Base-by-base conservation (phyloP, 352 stramenopile genomes). In the Globisporangium megalacanthum region DNA sequence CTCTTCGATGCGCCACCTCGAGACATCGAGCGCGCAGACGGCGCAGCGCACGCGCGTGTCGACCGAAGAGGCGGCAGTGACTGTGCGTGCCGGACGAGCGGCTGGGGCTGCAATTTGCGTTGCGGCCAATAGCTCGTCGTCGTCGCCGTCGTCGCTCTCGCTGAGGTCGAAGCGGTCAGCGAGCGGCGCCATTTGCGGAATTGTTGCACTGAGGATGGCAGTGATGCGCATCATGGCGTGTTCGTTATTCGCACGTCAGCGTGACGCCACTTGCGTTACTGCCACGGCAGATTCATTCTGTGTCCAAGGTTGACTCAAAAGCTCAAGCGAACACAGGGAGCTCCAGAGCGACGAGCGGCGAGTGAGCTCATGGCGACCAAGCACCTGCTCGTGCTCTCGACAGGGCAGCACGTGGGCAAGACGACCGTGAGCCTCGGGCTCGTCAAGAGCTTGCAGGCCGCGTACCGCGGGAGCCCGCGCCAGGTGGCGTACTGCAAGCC, bases 361-460 rank as follows among this genome's bases (percentile, higher is more conserved):
- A 39, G 41, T 41, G 49, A 20, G 8, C 44, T 33, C 48, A 86
- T 88, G 71, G 58, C 58, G 58, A 73, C 66, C n/a, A 83, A 83
- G 66, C 84, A 94, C 54, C 66, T 94, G 46, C 83, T 94, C 54
- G 72, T 94, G 50, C 73, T 94, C 42, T 94, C 85, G 10, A 98
- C 95, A 15, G 86, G 92, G 33, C 96, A 99, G 67, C 97, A 99
- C 66, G 96, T 99, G 56, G 97, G 97, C 54, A 99, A 99, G 77
- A 99, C 96, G 33, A 98, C 94, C 17, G 85, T 96, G 25, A 98
- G 81, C 63, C 82, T 99, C 35, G 96, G 94, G 4, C 72, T 99
- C 50, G 88, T 98, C 58, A 96, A 94, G 64, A 94, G 88, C 25
- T 80, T 99, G 46, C 85, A 97, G 62, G 88, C 95, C 63, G 77